Evolutionary conservation across 2,329 filamentous ascomycete genomes (phyloP).

Genomic region (Arthrocladium fulminans): DNA sequence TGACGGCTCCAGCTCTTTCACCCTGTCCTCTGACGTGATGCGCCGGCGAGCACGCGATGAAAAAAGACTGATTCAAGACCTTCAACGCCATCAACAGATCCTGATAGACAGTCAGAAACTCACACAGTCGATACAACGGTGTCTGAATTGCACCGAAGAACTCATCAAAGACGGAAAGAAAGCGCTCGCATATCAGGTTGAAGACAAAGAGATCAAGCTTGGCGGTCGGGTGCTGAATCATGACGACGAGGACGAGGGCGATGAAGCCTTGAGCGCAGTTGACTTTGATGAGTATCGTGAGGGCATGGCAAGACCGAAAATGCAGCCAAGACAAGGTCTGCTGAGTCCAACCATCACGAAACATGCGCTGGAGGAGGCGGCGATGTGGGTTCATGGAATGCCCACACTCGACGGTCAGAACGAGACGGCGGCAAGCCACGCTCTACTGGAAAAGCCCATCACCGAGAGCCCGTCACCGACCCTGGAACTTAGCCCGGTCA

Average conservation of each 20-base stretch:
- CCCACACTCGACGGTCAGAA: neutral
- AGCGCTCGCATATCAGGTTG: slow-evolving; percentile 74
- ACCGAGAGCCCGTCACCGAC: neutral
- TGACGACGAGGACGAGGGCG: slow-evolving; percentile 61
- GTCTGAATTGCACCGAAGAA: slow-evolving; percentile 79
- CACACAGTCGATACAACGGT: slow-evolving; percentile 86
- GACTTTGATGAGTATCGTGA: neutral
- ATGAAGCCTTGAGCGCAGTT: slow-evolving; percentile 18
- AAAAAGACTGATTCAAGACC: slow-evolving; percentile 70
- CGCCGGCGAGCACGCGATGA: slow-evolving; percentile 64
- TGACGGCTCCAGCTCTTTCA: slow-evolving; percentile 27
- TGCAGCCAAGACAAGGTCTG: slow-evolving; percentile 16
- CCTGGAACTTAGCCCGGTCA: neutral
- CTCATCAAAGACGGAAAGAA: slow-evolving; percentile 82
- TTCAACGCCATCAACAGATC: slow-evolving; percentile 80
- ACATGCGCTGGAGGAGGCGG: slow-evolving; percentile 12
- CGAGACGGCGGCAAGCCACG: neutral
- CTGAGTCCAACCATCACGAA: slow-evolving; percentile 19
- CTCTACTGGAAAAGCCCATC: neutral
- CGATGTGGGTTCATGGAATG: slow-evolving; percentile 10
- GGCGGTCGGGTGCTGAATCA: slow-evolving; percentile 68
- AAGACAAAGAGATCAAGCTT: slow-evolving; percentile 67
- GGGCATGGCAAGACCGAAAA: neutral
- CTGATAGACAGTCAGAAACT: slow-evolving; percentile 87
- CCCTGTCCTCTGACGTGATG: slow-evolving; percentile 4